Evolutionary conservation across 257 asterid species (phyloP), one percentile per base, ranked within the genome.

Genomic region (Ilex aquifolium): DNA sequence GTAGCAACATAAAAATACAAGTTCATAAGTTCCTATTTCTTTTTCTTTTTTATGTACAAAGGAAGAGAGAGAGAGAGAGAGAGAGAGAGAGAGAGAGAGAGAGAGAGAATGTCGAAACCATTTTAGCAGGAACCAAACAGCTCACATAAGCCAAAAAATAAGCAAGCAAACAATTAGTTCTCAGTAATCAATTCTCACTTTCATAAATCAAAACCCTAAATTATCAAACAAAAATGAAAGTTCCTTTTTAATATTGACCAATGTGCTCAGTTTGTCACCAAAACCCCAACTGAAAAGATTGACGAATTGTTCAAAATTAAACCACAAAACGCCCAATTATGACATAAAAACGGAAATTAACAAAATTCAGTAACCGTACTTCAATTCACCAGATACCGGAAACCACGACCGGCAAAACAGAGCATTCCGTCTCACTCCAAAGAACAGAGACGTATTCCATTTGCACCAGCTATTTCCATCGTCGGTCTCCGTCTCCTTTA

Each of bases 361-460:
- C 12, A 51, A 2, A 16, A 39, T 7, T 9, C 1, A 40, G 15
- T 59, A 29, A 54, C 15, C 76, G 27, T 75, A 93, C 99, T 70
- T 87, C 53, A 87, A 68, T 77, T 85, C 90, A 63, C 85, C 90
- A 40, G 82, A 72, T 31, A 66, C 80, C 52, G 99, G 99, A 40
- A 87, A 77, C 99, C 99, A 93, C 42, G 97, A 87, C 51, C 99
- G 89, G 72, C 85, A 90, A 76, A 93, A 93, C 55, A 93, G 84
- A 62, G 97, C 97, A 72, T 93, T 87, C 64, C 88, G 70, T 14
- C 84, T 69, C 27, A 69, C 82, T 42, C 97, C 97, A 9, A 61
- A 80, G 77, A 93, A 93, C 86, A 90, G 65, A 57, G 81, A 90
- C 72, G 97, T 93, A 66, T 73, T 75, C 86, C 91, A 80, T 65